Percentiles rank a stretch among this genome's conserved stretches.
Conservation (phyloP, 139 green algal genomes). For the Penium margaritaceum region DNA sequence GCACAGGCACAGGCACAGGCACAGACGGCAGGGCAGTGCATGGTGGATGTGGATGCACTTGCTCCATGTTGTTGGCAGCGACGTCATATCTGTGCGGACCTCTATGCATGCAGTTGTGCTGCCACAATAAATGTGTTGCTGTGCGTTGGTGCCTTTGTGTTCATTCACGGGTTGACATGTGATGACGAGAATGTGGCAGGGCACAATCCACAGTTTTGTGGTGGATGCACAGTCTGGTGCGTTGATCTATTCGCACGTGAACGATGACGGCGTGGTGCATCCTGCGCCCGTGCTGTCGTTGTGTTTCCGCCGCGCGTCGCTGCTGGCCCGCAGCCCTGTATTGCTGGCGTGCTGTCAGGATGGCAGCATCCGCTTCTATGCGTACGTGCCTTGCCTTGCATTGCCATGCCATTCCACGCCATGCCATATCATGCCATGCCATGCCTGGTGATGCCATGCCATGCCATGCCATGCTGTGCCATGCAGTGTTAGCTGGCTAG, state of each 20-base stretch:
- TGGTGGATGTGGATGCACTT: background rate
- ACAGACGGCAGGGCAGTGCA: background rate
- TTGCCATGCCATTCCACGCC: too few species aligned
- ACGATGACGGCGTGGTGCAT: background rate
- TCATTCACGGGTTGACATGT: background rate
- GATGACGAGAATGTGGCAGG: constrained; percentile 1
- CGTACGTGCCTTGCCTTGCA: too few species aligned
- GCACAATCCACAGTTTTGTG: constrained; percentile 10
- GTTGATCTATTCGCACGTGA: constrained; percentile 1
- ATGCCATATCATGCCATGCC: too few species aligned
- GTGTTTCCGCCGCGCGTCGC: constrained; percentile 1
- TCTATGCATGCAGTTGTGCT: too few species aligned
- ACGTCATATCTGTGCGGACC: too few species aligned
- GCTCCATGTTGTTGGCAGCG: too few species aligned
- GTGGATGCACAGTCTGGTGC: constrained; percentile 17
- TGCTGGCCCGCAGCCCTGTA: constrained; percentile 10
- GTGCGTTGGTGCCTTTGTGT: too few species aligned
- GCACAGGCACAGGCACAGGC: too few species aligned
- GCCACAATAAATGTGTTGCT: too few species aligned
- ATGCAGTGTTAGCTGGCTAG: too few species aligned
- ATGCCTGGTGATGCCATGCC: too few species aligned
- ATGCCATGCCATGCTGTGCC: too few species aligned
- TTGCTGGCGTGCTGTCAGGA: constrained; percentile 14
- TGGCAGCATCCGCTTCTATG: constrained; percentile 25
- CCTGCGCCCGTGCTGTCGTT: background rate